Base-by-base conservation (phyloP, 2,329 filamentous ascomycete species). In the Monosporascus sp. region DNA sequence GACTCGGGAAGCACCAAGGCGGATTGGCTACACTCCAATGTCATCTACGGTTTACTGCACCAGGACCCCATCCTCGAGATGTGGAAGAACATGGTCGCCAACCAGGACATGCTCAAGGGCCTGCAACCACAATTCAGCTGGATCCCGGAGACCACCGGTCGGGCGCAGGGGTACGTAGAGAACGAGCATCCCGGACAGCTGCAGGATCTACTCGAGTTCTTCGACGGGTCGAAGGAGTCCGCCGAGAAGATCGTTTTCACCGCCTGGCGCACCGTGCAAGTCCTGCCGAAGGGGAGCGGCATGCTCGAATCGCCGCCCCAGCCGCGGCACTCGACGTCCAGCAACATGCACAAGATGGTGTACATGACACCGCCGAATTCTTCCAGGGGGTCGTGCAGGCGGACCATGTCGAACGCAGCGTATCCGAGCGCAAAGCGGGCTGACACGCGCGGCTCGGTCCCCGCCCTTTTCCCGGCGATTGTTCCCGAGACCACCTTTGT, bases 1-100 rank as follows among this genome's bases (percentile, higher is more conserved):
- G 85, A 87, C 65, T 74, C 75, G 19, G 80, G 81, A 49, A 78
- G 82, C 68, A 83, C 81, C 57, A 84, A 84, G 62, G 73, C 75
- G 20, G 84, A 87, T 60, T 88, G 84, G 85, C 82, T 85, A 72
- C 85, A 87, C 63, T 86, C 83, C 2, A 82, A 85, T 46, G 84
- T 87, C 54, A 79, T 88, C 48, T 85, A 86, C 59, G 84, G 82
- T 6, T 72, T 87, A 11, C 72, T 88, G n/a, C 85, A 86, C 62
- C 84, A 88, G 63, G 79, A 83, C 1, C 75, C 79, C 37, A 79
- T 87, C 44, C 77, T 79, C 57, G 76, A 79, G 50, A 80, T 81
- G 5, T 87, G 85, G 84, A 82, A 84, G 56, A 73, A 75, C 1
- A 68, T 85, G 35, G 73, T 82, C 48, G 71, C 71, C 55, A 72